Conservation (phyloP, 768 basidiomycete genomes). For the Holtermanniella nyarrowii region DNA sequence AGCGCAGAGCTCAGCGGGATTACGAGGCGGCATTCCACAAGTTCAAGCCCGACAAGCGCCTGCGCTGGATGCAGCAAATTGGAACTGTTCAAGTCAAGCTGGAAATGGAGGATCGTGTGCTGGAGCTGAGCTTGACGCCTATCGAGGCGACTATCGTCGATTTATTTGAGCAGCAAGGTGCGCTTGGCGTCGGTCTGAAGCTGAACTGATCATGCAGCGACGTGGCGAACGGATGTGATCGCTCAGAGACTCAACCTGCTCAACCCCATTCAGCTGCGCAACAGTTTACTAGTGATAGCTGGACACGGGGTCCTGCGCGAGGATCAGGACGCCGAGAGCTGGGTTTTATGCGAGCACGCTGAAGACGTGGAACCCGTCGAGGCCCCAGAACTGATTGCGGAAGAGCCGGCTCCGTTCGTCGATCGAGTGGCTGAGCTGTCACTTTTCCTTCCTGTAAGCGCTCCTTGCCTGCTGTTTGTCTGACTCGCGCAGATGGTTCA, state of each 20-base stretch:
- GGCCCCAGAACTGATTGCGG: too few relatives aligned
- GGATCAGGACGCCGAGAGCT: not conserved
- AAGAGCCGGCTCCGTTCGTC: too few relatives aligned
- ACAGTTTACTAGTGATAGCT: not conserved
- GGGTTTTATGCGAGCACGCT: not conserved
- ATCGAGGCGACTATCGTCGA: constrained; percentile 62
- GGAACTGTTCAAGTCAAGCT: constrained; percentile 74
- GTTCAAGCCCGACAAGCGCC: constrained; percentile 85
- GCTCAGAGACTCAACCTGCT: not conserved
- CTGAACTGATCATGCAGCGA: too few relatives aligned
- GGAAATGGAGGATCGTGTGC: constrained; percentile 65
- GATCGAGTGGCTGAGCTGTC: too few relatives aligned
- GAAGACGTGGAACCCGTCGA: not conserved
- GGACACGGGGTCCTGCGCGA: not conserved
- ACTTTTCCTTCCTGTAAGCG: too few relatives aligned
- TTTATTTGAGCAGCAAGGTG: constrained; percentile 15
- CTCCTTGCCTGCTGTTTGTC: too few relatives aligned
- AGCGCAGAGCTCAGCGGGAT: constrained; percentile 55
- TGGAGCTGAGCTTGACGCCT: constrained; percentile 68
- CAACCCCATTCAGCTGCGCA: not conserved
- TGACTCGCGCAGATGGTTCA: not conserved
- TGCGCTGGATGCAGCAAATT: constrained; percentile 80
- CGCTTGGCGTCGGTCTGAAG: too few relatives aligned
- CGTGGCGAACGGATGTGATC: not conserved
- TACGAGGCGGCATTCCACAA: constrained; percentile 68